A percentile compares a stretch with the other conserved stretches of the same genome.
These are phyloP conservation scores for Corchorus olitorius DNA, from an alignment of 345 rosid species.

Conservation along the genomic window DNA sequence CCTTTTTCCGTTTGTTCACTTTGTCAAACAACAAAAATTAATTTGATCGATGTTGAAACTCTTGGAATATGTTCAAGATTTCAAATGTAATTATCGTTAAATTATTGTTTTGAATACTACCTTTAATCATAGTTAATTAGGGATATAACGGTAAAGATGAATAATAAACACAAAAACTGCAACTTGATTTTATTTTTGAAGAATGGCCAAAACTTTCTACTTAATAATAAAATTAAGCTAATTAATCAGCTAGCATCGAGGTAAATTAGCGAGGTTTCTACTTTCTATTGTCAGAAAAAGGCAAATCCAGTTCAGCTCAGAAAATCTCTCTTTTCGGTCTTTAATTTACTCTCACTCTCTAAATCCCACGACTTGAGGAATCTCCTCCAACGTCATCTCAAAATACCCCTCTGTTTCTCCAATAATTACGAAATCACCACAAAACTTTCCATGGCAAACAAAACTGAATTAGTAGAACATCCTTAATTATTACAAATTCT, in stretches of 20 bases:
- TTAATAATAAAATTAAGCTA: too few species aligned
- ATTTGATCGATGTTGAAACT: too few species aligned
- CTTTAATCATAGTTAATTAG: not conserved
- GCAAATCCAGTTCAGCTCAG: too few species aligned
- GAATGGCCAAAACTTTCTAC: too few species aligned
- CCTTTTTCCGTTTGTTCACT: too few species aligned
- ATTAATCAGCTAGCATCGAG: too few species aligned
- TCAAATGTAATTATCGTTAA: not conserved
- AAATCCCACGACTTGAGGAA: not conserved
- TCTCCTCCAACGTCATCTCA: not conserved
- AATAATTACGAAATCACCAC: not conserved
- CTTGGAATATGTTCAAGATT: too few species aligned
- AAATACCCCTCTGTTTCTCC: not conserved
- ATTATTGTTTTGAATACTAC: not conserved
- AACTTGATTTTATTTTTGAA: not conserved
- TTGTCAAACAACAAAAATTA: too few species aligned
- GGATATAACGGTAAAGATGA: not conserved
- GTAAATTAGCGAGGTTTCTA: too few species aligned
- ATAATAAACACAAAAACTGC: not conserved
- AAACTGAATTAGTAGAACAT: not conserved
- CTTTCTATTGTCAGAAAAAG: too few species aligned
- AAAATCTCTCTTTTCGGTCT: too few species aligned
- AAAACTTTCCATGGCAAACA: not conserved
- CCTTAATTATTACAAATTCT: not conserved
- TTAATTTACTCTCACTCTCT: too few species aligned